Evolutionary conservation across 257 asterid species (phyloP).

Genomic region (Solanum clarkiae): DNA sequence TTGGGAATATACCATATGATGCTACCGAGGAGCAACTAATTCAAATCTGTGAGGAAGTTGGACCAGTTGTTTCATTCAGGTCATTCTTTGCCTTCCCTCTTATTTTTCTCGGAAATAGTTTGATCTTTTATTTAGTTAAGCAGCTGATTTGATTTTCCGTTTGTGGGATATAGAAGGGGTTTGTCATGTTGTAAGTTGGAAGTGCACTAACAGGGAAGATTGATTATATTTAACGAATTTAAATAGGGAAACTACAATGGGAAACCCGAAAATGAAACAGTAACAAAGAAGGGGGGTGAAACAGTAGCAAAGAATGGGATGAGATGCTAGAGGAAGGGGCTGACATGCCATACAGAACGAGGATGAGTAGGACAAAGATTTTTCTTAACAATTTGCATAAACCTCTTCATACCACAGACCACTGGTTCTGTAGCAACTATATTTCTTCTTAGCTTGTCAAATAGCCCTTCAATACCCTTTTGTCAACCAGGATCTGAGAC

Average conservation of each 20-base stretch:
- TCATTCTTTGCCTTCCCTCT: not conserved
- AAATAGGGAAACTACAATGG: not conserved
- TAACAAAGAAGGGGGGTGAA: not conserved
- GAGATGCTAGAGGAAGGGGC: not conserved
- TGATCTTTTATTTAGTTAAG: not conserved
- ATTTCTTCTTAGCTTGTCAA: not conserved
- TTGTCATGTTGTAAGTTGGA: not conserved
- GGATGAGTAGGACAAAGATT: not conserved
- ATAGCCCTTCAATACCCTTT: not conserved
- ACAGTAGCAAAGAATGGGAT: not conserved
- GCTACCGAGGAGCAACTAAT: constrained; percentile 91
- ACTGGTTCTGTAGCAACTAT: not conserved
- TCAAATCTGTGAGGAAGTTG: constrained; percentile 93
- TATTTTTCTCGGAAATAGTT: not conserved
- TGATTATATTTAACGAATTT: not conserved
- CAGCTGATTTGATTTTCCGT: not conserved
- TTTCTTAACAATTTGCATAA: not conserved
- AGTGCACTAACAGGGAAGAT: not conserved
- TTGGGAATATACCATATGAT: constrained; percentile 97
- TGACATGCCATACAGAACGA: not conserved
- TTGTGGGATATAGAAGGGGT: not conserved
- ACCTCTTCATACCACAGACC: not conserved
- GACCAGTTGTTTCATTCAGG: constrained; percentile 98
- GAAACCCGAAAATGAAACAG: not conserved
- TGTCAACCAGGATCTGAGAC: not conserved